Evolutionary conservation across 2,329 filamentous ascomycete genomes (phyloP).

Genomic region (Calonectria honghensis): DNA sequence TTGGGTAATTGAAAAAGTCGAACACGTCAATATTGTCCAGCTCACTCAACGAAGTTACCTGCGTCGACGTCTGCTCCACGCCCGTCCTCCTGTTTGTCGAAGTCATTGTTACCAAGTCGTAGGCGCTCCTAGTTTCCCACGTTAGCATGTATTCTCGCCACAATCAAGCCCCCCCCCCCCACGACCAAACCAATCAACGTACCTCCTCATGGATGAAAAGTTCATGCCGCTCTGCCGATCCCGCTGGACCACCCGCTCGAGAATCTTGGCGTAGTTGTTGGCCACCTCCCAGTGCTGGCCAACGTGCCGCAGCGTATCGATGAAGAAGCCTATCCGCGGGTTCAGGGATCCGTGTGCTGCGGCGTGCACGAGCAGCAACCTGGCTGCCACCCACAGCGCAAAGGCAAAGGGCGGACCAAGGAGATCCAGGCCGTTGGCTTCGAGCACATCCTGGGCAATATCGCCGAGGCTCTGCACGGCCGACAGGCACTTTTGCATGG

Average conservation of each 20-base stretch:
- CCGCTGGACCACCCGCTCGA: constrained; percentile 62
- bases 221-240: constrained; percentile 60
- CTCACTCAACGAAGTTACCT: constrained; percentile 62
- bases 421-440: constrained; percentile 65
- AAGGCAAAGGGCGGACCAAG: constrained; percentile 67
- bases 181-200: constrained; percentile 33
- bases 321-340: constrained; percentile 65
- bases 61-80: constrained; percentile 62
- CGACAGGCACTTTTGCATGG: constrained; percentile 66
- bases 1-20: constrained; percentile 67
- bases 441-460: constrained; percentile 65
- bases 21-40: constrained; percentile 67
- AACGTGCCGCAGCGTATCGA: constrained; percentile 64
- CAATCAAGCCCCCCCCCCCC: too few species aligned
- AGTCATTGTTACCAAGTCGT: constrained; percentile 63
- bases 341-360: constrained; percentile 62
- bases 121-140: constrained; percentile 59
- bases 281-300: constrained; percentile 67
- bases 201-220: constrained; percentile 65
- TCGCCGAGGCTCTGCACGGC: constrained; percentile 66
- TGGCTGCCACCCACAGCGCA: constrained; percentile 66
- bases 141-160: not conserved
- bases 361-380: constrained; percentile 64
- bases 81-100: constrained; percentile 60
- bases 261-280: constrained; percentile 64